These are phyloP conservation scores for Ogataea wickerhamii DNA, from an alignment of 805 yeast species.

Conservation along the genomic window DNA sequence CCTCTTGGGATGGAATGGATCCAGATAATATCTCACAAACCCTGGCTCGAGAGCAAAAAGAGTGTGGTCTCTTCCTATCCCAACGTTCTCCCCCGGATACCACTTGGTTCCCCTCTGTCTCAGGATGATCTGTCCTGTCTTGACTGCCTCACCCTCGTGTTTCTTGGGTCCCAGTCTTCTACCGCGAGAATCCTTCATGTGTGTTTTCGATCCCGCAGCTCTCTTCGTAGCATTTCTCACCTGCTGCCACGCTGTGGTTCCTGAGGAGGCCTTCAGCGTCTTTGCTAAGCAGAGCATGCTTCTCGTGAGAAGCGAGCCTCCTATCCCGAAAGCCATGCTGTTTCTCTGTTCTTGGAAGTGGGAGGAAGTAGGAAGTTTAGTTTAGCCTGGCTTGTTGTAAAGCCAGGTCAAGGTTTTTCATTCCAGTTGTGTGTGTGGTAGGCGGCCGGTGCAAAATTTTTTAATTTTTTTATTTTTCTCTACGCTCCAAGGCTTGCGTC, in stretches of 20 bases:
- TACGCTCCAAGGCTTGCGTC: no score
- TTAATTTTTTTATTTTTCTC: no score
- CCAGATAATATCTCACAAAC: slow-evolving; percentile 82
- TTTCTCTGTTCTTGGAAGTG: no score
- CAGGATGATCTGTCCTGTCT: slow-evolving; percentile 81
- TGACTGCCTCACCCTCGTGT: slow-evolving; percentile 72
- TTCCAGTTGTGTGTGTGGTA: no score
- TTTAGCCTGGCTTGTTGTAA: no score
- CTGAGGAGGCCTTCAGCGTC: slow-evolving; percentile 4
- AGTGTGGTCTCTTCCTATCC: slow-evolving; percentile 92
- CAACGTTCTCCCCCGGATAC: slow-evolving; percentile 90
- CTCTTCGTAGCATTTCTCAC: slow-evolving; percentile 90
- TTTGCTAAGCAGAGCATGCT: no score
- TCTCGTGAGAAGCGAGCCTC: no score
- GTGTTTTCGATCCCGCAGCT: slow-evolving; percentile 93
- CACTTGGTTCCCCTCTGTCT: slow-evolving; percentile 94
- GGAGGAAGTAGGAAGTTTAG: no score
- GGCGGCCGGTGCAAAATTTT: no score
- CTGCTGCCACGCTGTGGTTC: slow-evolving; percentile 25
- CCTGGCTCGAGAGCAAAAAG: slow-evolving; percentile 91
- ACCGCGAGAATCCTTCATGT: slow-evolving; percentile 93
- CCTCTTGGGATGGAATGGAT: slow-evolving; percentile 95
- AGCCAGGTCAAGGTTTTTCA: no score
- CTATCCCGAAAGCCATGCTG: no score
- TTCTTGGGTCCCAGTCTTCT: slow-evolving; percentile 89